Percentiles rank a stretch among this genome's conserved stretches.
These are phyloP conservation scores for Polytolypa hystricis DNA, from an alignment of 2,329 filamentous ascomycete species.

Conservation along the genomic window DNA sequence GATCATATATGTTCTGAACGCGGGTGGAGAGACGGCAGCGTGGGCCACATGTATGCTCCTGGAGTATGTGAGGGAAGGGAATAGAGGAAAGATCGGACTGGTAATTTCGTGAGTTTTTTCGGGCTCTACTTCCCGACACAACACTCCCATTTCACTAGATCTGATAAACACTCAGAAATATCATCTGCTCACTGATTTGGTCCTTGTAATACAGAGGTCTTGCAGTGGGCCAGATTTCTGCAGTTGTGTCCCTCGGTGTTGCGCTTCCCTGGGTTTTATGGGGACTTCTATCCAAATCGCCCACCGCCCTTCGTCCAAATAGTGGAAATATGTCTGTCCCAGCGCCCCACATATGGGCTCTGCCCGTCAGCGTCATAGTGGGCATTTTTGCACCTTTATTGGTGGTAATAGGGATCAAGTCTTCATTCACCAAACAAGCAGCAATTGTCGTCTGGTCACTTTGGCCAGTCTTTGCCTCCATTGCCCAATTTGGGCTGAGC, in stretches of 20 bases:
- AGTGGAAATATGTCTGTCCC: conserved; percentile 24
- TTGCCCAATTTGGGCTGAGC: conserved; percentile 21
- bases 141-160: too few relatives aligned
- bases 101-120: conserved; percentile 25
- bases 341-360: conserved; percentile 22
- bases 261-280: conserved; percentile 33
- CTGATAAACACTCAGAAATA: neutral
- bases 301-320: conserved; percentile 26
- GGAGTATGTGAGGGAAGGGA: conserved; percentile 37
- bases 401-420: conserved; percentile 34
- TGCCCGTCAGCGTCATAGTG: conserved; percentile 31
- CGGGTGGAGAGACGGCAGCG: conserved; percentile 31
- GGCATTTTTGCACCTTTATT: conserved; percentile 36
- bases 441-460: conserved; percentile 41
- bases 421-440: conserved; percentile 34
- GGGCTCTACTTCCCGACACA: neutral
- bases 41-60: conserved; percentile 33
- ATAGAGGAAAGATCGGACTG: conserved; percentile 30
- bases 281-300: conserved; percentile 34
- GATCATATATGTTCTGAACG: conserved; percentile 26
- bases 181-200: conserved; percentile 6
- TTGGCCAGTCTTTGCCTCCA: conserved; percentile 38
- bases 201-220: conserved; percentile 20
- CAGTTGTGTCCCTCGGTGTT: conserved; percentile 35
- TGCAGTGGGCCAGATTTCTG: conserved; percentile 32